Percentiles rank a stretch among this genome's conserved stretches.
These are phyloP conservation scores for Triticum dicoccoides DNA, from an alignment of 176 grass and related monocot species.

Conservation along the genomic window DNA sequence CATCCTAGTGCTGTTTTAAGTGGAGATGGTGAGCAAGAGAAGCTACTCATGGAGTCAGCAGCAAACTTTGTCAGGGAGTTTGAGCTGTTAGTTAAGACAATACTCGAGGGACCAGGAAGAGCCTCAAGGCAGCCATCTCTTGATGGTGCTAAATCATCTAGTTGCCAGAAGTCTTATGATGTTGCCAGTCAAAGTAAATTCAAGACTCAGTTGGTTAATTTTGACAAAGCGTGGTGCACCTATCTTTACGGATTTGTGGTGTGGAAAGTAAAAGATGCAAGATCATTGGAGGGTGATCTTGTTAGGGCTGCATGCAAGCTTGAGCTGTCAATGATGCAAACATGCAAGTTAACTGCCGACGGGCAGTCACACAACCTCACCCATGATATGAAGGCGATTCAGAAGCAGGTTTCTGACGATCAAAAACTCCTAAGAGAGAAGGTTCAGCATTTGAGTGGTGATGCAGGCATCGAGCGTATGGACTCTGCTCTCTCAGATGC, in stretches of 20 bases:
- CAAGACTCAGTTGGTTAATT: constrained; percentile 51
- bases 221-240: constrained; percentile 78
- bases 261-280: constrained; percentile 98
- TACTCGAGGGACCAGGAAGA: constrained; percentile 47
- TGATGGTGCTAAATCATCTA: constrained; percentile 3
- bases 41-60: constrained; percentile 61
- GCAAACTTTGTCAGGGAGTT: constrained; percentile 62
- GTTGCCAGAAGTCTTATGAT: background rate
- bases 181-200: constrained; percentile 41
- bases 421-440: constrained; percentile 88
- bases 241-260: constrained; percentile 93
- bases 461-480: constrained; percentile 84
- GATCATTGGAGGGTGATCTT: constrained; percentile 88
- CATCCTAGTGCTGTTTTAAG: constrained; percentile 96
- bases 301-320: constrained; percentile 91
- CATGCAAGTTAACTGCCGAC: constrained; percentile 58
- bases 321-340: constrained; percentile 99
- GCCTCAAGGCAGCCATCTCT: constrained; percentile 22
- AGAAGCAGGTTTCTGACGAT: constrained; percentile 91
- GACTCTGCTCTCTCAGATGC: constrained; percentile 73
- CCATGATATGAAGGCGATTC: constrained; percentile 94
- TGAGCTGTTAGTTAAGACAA: constrained; percentile 59
- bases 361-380: constrained; percentile 58
- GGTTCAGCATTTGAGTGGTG: constrained; percentile 83
- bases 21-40: constrained; percentile 76